These are phyloP conservation scores for Metarhizium rileyi DNA, from an alignment of 2,329 filamentous ascomycete genomes.

Conservation along the genomic window DNA sequence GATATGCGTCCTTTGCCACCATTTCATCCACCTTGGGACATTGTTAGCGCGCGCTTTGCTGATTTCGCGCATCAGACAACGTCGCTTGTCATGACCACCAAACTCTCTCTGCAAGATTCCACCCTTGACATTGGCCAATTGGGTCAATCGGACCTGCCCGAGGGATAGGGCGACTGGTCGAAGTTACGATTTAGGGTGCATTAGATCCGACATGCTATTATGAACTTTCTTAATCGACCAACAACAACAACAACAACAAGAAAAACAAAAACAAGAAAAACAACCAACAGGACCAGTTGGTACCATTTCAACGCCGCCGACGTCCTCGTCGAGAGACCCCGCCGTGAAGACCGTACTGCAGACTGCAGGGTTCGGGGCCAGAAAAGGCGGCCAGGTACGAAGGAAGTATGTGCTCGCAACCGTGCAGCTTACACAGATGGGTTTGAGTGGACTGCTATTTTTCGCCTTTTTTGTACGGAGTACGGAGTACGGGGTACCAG, in stretches of 20 bases:
- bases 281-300: neutral
- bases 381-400: slow-evolving; percentile 7
- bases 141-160: neutral
- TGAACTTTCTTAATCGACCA: too few relatives aligned
- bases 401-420: neutral
- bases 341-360: slow-evolving; percentile 3
- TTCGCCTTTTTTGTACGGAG: too few relatives aligned
- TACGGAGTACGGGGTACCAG: too few relatives aligned
- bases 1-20: neutral
- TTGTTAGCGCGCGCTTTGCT: neutral
- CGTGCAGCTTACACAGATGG: slow-evolving; percentile 1
- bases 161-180: neutral
- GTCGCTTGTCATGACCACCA: neutral
- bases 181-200: neutral
- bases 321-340: slow-evolving; percentile 1
- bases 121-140: neutral
- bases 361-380: slow-evolving; percentile 7
- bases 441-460: slow-evolving; percentile 6
- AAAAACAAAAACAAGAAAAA: too few relatives aligned
- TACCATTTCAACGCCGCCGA: slow-evolving; percentile 4
- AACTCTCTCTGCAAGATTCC: neutral
- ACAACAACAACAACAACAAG: too few relatives aligned
- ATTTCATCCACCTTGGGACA: neutral
- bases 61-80: neutral
- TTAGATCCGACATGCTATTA: neutral